These are phyloP conservation scores for Globisporangium radiosum DNA, from an alignment of 352 stramenopile genomes.

Conservation along the genomic window DNA sequence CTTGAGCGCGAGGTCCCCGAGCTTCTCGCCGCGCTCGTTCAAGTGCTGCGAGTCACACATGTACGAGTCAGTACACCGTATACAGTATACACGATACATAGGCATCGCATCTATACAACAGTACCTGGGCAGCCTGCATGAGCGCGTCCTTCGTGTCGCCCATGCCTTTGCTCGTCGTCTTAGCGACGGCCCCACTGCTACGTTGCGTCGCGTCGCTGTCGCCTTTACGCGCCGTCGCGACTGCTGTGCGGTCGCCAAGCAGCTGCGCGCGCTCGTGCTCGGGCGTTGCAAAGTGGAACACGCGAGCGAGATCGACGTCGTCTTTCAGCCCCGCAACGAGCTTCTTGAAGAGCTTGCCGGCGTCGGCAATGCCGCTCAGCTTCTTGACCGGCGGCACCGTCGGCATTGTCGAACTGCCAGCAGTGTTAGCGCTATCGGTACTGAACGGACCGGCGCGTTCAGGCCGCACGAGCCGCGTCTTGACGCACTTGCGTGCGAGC, in stretches of 20 bases:
- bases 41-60: constrained; percentile 43
- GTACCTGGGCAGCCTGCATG: constrained; percentile 66
- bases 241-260: constrained; percentile 35
- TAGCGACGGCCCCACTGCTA: neutral
- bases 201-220: constrained; percentile 2
- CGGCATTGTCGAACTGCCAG: constrained; percentile 19
- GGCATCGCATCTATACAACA: neutral
- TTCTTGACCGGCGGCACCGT: constrained; percentile 14
- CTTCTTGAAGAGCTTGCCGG: constrained; percentile 67
- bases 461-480: constrained; percentile 35
- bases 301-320: constrained; percentile 53
- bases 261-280: constrained; percentile 38
- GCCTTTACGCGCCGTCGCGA: neutral
- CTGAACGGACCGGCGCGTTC: constrained; percentile 29
- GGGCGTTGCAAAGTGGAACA: constrained; percentile 54
- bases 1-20: constrained; percentile 67
- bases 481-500: constrained; percentile 44
- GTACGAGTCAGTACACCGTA: constrained; percentile 3
- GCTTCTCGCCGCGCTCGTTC: constrained; percentile 68
- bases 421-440: constrained; percentile 19
- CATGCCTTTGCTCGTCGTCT: constrained; percentile 22
- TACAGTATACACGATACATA: neutral
- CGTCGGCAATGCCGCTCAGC: constrained; percentile 30
- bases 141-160: constrained; percentile 55
- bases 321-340: constrained; percentile 53